Base-by-base conservation (phyloP, 177 flowering plant genomes). In the Vitis hybrid region DNA sequence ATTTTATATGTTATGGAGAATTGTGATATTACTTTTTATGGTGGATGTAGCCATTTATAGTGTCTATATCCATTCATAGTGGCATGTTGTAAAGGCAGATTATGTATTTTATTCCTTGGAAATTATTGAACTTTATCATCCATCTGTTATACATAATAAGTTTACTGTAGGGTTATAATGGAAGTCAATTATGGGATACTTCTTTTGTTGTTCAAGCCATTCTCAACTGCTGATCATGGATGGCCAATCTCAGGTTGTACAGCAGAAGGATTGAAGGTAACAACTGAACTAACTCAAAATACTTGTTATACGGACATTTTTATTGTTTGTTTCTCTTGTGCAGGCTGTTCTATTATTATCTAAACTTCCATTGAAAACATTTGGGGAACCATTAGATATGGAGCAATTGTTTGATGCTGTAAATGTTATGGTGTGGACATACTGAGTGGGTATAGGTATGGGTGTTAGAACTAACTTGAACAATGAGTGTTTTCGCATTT, bases 201-300 rank as follows among this genome's bases (percentile, higher is more conserved):
- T 74, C 86, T 61, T 80, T 85, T 65, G 67, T 79, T 45, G 72
- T 71, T 77, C 88, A 83, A 76, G 86, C 87, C 89, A 51, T 90
- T 90, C 73, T 90, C 94, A 68, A 90, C 90, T 51, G 82, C 81
- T 65, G 92, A 90, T 73, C 94, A 90, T 72, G 94, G 94, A 39
- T 90, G 94, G 94, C 94, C 88, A 15, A 82, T 90, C 69, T 90
- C 94, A 11, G 92, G 88, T 60, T 88, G 92, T 77, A 85, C 94
- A 1, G 85, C 86, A 5, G 94, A 88, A 85, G 94, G 90, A 72
- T 59, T 88, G 45, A 88, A 90, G 81, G 94, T 90, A 70, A 53
- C 16, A 60, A 65, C 18, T 48, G 31, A 49, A 39, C 26, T 49
- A 50, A 50, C 31, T 64, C 18, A 33, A n/a, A 29, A 19, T 10